Base-by-base conservation (phyloP, 768 basidiomycete genomes). In the Baorangia bicolor region DNA sequence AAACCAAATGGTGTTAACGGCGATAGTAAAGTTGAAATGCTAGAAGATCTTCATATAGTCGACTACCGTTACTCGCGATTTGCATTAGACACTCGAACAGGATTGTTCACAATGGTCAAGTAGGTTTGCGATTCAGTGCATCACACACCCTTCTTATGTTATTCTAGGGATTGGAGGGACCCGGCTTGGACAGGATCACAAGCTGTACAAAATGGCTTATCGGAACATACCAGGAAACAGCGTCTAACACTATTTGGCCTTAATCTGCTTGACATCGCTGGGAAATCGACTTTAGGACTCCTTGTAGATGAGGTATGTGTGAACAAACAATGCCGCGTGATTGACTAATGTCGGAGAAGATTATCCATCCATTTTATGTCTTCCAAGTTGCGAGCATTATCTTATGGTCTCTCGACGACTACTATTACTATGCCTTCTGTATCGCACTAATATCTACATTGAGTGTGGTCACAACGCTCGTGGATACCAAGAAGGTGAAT, bases 341-440 rank as follows among this genome's bases (percentile, higher is more conserved):
- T 43, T 18, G 53, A 11, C 50, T 62, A 48, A 60, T 39, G 14
- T 54, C 7, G 25, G 39, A 30, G 33, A 58, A 87, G 93, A 84
- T 97, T 42, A 88, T 98, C 37, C 96, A 98, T 68, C 97, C 97
- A 1, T 98, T 98, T 73, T 98, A 98, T 68, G 88, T 99, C 51
- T 99, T 99, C 68, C 97, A 99, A 79, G 87, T 98, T 61, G 93
- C 93, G 47, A 97, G 94, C 61, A 90, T 98, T 62, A 76, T 91
- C 37, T 75, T 99, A 7, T 99, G 97, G 97, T 89, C 90, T 2
- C 64, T 98, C 49, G 97, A 99, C 61, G 83, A 98, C 69, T 99
- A 98, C 67, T 94, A 88, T 62, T 98, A 98, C 66, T 98, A 98
- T 70, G 96, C 95, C 12, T 96, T 95, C 63, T 97, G 94, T 64